Base-by-base conservation (phyloP, 2,329 filamentous ascomycete species). In the Cladorrhinum sp. region DNA sequence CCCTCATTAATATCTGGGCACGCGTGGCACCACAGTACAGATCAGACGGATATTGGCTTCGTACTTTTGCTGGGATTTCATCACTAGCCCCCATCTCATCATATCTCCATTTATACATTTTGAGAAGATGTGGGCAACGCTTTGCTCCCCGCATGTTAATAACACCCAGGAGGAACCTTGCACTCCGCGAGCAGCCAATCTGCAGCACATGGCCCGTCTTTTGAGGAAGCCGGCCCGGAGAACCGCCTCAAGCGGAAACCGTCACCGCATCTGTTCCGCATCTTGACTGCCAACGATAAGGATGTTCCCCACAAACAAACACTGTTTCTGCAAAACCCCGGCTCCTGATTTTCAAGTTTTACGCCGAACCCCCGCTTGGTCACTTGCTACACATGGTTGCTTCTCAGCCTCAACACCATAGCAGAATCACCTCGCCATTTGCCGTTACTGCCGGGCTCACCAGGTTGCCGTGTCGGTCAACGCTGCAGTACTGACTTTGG, bases 191-290 rank as follows among this genome's bases (percentile, higher is more conserved):
- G 25, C 57, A 54, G 45, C 63, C 62, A 64, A 60, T 55, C 62
- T 61, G 57, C 38, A 41, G 41, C 41, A 49, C 50, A 49, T 41
- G 55, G 41, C 52, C 51, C 38, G 53, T 53, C 54, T 48, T 61
- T 56, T 52, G 7, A 64, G 67, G 67, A 61, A 64, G 1, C 50
- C 67, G 67, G 67, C 50, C 67, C 67, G 67, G 29, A 49, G 48
- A 61, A 36, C 67, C 67, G 67, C 22, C 45, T 12, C 58, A 64
- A 57, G 57, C 62, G 57, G 63, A 24, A 58, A 48, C 55, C 27
- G 16, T 56, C 60, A 32, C 58, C 55, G 50, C 63, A 60, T 58
- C 22, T 49, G 55, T 49, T 24, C 53, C 53, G 38, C 13, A 48
- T 45, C 53, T 54, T 50, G 36, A 49, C 36, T 50, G 49, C 50